phyloP scores from a whole-genome alignment of 495 filamentous ascomycete genomes.

The Aspergillus kassunensis region DNA sequence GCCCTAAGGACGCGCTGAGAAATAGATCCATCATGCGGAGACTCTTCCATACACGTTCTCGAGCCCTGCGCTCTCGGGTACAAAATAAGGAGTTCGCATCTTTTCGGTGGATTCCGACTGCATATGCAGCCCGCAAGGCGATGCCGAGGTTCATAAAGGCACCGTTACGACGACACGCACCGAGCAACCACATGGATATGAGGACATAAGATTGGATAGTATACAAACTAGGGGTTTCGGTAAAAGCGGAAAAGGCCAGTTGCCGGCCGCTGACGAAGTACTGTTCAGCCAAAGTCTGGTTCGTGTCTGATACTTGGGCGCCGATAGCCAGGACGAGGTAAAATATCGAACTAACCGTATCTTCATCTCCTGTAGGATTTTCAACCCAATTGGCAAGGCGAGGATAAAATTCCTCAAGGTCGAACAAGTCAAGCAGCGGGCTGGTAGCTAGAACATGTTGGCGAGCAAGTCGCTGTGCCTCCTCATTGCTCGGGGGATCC shows the following conservation, averaged over 20 bases:
- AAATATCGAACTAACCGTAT: constrained; percentile 50
- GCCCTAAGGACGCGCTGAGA: constrained; percentile 55
- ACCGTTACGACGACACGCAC: constrained; percentile 57
- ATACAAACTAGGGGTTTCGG: constrained; percentile 51
- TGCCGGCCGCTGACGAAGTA: constrained; percentile 56
- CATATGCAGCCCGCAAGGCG: constrained; percentile 54
- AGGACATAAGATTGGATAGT: constrained; percentile 58
- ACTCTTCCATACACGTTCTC: constrained; percentile 60
- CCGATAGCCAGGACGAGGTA: constrained; percentile 60
- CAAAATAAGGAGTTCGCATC: constrained; percentile 58
- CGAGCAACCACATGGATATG: constrained; percentile 58
- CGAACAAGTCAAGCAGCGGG: constrained; percentile 38
- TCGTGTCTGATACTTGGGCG: constrained; percentile 50
- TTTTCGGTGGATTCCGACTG: constrained; percentile 58
- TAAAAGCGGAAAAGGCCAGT: constrained; percentile 51
- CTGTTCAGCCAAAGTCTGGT: constrained; percentile 36
- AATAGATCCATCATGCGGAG: constrained; percentile 58
- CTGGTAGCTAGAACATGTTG: constrained; percentile 42
- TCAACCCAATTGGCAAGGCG: constrained; percentile 39
- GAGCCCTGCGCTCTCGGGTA: constrained; percentile 39
- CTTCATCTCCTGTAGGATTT: constrained; percentile 38
- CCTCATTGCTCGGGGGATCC: constrained; percentile 29
- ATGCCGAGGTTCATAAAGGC: constrained; percentile 54
- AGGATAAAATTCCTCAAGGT: constrained; percentile 32
- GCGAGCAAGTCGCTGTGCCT: constrained; percentile 35